Conservation (phyloP, 129 eudicot genomes). For the Tagetes patula region DNA sequence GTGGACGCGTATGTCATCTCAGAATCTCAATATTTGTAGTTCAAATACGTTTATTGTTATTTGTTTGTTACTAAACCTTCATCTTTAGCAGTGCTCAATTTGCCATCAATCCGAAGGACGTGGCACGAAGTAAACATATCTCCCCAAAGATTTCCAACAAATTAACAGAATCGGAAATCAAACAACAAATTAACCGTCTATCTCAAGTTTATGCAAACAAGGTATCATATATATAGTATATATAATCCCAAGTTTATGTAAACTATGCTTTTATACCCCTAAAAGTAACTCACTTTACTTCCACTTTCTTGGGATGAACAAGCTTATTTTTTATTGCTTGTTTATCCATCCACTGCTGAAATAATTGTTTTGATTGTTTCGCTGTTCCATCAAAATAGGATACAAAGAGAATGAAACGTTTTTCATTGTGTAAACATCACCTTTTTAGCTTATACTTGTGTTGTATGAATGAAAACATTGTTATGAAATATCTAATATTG, state of each 20-base stretch:
- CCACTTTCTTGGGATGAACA: background rate
- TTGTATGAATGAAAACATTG: background rate
- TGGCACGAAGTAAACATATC: constrained; percentile 38
- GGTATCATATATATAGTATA: constrained; percentile 39
- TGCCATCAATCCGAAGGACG: constrained; percentile 89
- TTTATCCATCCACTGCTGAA: background rate
- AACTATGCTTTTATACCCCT: constrained; percentile 51
- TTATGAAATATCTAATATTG: background rate
- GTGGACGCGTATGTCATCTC: constrained; percentile 58
- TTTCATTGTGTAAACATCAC: background rate
- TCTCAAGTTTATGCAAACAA: constrained; percentile 60
- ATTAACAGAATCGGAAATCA: constrained; percentile 70
- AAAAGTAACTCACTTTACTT: background rate
- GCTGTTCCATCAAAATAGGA: too few relatives aligned
- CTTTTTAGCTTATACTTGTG: background rate
- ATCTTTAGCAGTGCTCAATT: constrained; percentile 47
- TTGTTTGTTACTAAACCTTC: background rate
- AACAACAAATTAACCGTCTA: constrained; percentile 65
- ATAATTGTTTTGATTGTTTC: background rate
- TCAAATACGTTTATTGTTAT: background rate
- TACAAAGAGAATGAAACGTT: background rate
- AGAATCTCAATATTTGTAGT: constrained; percentile 4
- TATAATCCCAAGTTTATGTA: constrained; percentile 46
- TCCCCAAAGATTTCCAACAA: constrained; percentile 34
- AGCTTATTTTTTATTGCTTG: background rate